Percentiles rank a stretch among this genome's conserved stretches.
Evolutionary conservation across 768 basidiomycete species (phyloP).

Genomic region (Hygrophoropsis aurantiaca): DNA sequence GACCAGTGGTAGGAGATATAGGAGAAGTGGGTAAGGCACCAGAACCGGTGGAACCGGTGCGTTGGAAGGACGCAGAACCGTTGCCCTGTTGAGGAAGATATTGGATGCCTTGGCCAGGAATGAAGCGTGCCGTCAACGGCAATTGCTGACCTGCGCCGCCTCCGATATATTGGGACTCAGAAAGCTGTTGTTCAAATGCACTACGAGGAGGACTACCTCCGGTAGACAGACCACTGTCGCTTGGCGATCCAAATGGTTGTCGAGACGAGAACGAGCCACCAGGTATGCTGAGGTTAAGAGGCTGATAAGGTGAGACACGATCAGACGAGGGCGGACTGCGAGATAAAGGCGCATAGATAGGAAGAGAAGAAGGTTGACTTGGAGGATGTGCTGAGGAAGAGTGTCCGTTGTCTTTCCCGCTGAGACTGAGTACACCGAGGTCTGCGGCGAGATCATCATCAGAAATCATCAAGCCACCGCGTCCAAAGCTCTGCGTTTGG

Average conservation of each 20-base stretch:
- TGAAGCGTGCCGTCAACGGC: constrained; percentile 57
- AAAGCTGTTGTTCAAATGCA: constrained; percentile 47
- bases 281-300: constrained; percentile 63
- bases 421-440: constrained; percentile 62
- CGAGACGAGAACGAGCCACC: constrained; percentile 43
- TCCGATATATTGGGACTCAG: constrained; percentile 37
- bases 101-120: constrained; percentile 65
- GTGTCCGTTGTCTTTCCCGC: constrained; percentile 29
- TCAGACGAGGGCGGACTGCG: constrained; percentile 61
- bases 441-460: constrained; percentile 82
- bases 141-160: constrained; percentile 26
- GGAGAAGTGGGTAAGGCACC: constrained; percentile 46
- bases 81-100: constrained; percentile 43
- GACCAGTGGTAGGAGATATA: constrained; percentile 48
- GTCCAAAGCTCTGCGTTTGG: constrained; percentile 34
- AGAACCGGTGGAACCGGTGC: constrained; percentile 37
- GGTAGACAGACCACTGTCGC: constrained; percentile 55
- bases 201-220: constrained; percentile 50
- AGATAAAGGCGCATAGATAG: constrained; percentile 70
- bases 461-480: constrained; percentile 64
- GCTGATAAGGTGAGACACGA: constrained; percentile 52
- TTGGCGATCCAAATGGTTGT: constrained; percentile 56
- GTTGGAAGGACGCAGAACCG: constrained; percentile 35
- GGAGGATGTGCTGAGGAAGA: constrained; percentile 53
- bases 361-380: constrained; percentile 73